Evolutionary conservation across 768 basidiomycete species (phyloP), one percentile per base, ranked within the genome.

Genomic region (Mycena rosella): DNA sequence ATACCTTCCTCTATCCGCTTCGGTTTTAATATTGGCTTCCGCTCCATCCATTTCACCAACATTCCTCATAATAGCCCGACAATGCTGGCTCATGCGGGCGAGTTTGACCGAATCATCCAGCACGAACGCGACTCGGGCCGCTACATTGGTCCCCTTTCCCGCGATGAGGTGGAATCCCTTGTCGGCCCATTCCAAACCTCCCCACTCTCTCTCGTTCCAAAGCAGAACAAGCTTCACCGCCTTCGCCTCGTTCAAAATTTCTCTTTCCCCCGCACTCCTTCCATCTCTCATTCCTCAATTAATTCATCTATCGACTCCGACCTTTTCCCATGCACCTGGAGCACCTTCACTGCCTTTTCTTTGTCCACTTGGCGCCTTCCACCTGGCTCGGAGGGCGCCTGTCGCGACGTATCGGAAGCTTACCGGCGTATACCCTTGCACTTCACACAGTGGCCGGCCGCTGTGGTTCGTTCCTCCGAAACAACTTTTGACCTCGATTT

Each of bases 251-350:
- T 81, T 3, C 79, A 80, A 20, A 77, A 81, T 29, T 68, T 78
- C 27, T 79, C 74, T 0, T 76, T 70, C 32, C 72, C 71, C 0
- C 60, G 51, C 5, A 47, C 36, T 29, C 56, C 51, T 1, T 29
- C 52, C 18, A 20, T 14, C 1, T 5, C 27, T 4, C 68, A 60
- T n/a, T 40, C 42, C 0, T 78, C 77, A 0, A 70, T 80, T 15
- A 79, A 80, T 22, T 69, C 60, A 0, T 15, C 22, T 1, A 71
- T 79, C 0, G 32, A 75, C n/a, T 54, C 79, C 0, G 61, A 75
- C n/a, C 6, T 70, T 11, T 82, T 74, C 30, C 80, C 81, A 0
- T 77, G 74, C 53, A 79, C 77, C 0, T 83, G 80, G 80, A 79
- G 78, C 1, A 78, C 79, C 0, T 79, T 83, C 54, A 59, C 27